Percentiles rank a stretch among this genome's conserved stretches.
Evolutionary conservation across 2,329 filamentous ascomycete genomes (phyloP).

Genomic region (Sporothrix pseudoabietina): DNA sequence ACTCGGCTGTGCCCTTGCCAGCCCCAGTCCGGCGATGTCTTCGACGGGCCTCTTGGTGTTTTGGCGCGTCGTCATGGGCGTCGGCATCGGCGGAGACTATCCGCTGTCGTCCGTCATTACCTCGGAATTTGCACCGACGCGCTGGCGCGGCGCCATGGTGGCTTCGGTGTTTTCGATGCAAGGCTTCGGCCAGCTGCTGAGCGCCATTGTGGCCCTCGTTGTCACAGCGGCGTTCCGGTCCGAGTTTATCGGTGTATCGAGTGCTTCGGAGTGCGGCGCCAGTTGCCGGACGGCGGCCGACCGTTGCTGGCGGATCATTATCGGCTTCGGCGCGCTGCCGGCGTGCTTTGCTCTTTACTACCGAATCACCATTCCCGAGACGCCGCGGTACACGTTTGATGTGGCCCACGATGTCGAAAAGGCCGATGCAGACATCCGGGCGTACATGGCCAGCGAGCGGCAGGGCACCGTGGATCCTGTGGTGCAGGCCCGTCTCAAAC

Average conservation of each 20-base stretch:
- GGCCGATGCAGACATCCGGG: slow-evolving; percentile 70
- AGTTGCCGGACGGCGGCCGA: slow-evolving; percentile 71
- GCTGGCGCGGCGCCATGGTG: slow-evolving; percentile 83
- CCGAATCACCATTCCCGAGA: slow-evolving; percentile 82
- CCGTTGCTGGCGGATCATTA: slow-evolving; percentile 79
- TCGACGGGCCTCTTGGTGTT: slow-evolving; percentile 67
- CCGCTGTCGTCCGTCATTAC: slow-evolving; percentile 79
- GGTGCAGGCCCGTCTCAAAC: slow-evolving; percentile 56
- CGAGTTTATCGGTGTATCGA: slow-evolving; percentile 49
- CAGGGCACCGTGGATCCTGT: slow-evolving; percentile 53
- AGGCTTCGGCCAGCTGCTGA: slow-evolving; percentile 74
- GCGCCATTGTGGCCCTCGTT: slow-evolving; percentile 70
- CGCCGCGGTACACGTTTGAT: slow-evolving; percentile 69
- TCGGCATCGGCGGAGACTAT: slow-evolving; percentile 81
- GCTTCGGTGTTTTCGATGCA: slow-evolving; percentile 75
- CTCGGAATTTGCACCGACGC: slow-evolving; percentile 80
- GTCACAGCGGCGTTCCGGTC: slow-evolving; percentile 66
- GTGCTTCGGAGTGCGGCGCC: slow-evolving; percentile 55
- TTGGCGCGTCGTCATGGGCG: slow-evolving; percentile 76
- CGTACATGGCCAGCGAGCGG: slow-evolving; percentile 54
- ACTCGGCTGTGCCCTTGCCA: slow-evolving; percentile 63
- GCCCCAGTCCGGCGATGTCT: slow-evolving; percentile 61
- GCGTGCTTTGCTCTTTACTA: slow-evolving; percentile 82
- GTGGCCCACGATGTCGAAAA: slow-evolving; percentile 74
- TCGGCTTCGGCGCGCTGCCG: slow-evolving; percentile 76